Conservation (phyloP, 139 green algal species). For the Nannochloris sp. region DNA sequence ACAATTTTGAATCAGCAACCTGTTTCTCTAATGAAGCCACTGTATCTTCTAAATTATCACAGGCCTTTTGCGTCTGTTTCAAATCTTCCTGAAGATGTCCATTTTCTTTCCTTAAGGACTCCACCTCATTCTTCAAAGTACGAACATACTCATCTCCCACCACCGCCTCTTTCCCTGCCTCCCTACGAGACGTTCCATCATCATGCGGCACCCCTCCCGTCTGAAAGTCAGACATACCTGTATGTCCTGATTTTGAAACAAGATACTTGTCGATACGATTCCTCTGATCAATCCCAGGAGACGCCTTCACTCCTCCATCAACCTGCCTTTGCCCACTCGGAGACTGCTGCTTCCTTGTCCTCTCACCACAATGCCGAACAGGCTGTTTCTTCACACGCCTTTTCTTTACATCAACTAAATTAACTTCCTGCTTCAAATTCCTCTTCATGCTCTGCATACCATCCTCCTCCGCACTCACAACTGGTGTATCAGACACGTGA, state of each 20-base stretch:
- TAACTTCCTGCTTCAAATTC: too few relatives aligned
- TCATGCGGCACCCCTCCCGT: not conserved
- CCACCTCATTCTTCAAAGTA: not conserved
- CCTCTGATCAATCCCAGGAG: too few relatives aligned
- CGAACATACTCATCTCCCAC: not conserved
- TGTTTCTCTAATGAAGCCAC: constrained; percentile 10
- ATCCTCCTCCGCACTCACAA: too few relatives aligned
- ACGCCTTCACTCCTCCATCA: too few relatives aligned
- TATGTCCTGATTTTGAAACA: not conserved
- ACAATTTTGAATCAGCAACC: not conserved
- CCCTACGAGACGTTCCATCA: not conserved
- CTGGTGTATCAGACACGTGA: too few relatives aligned
- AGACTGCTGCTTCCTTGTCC: too few relatives aligned
- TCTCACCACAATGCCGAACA: too few relatives aligned
- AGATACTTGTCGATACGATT: not conserved
- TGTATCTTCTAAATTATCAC: constrained; percentile 37
- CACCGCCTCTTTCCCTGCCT: not conserved
- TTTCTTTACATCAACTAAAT: too few relatives aligned
- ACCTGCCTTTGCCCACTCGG: too few relatives aligned
- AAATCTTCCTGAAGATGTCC: constrained; percentile 16
- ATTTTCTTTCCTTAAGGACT: constrained; percentile 4
- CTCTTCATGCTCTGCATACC: too few relatives aligned
- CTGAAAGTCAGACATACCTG: not conserved
- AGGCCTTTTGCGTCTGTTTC: constrained; percentile 27
- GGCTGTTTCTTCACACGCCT: too few relatives aligned